Percentiles rank a stretch among this genome's conserved stretches.
Evolutionary conservation across 768 basidiomycete genomes (phyloP).

Genomic region (Russula brevipes): DNA sequence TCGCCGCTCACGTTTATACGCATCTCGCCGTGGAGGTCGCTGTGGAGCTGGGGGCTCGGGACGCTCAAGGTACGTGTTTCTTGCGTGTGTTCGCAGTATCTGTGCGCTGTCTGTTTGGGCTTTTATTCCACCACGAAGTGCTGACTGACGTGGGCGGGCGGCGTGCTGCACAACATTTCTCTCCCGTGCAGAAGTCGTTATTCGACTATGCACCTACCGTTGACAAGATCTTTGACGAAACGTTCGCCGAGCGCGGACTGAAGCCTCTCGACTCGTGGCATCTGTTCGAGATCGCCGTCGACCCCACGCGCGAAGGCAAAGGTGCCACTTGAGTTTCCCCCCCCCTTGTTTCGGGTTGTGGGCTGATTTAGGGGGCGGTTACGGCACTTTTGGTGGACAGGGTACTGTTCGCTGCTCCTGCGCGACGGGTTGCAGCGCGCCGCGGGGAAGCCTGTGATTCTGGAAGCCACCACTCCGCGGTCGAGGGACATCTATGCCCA

Average conservation of each 20-base stretch:
- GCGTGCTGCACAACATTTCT: no score
- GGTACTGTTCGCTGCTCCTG: slow-evolving; percentile 24
- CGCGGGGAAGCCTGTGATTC: slow-evolving; percentile 20
- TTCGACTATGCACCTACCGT: slow-evolving; percentile 17
- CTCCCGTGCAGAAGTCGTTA: not conserved
- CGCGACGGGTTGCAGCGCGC: slow-evolving; percentile 24
- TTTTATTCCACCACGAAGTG: no score
- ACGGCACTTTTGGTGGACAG: not conserved
- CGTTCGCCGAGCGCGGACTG: slow-evolving; percentile 17
- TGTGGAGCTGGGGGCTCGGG: slow-evolving; percentile 22
- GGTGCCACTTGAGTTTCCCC: not conserved
- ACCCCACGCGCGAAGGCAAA: slow-evolving; percentile 23
- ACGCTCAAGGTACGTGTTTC: slow-evolving; percentile 16
- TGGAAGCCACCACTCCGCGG: slow-evolving; percentile 25
- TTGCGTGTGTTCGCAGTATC: no score
- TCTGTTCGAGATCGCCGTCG: slow-evolving; percentile 20
- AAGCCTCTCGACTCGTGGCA: slow-evolving; percentile 24
- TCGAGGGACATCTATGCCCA: slow-evolving; percentile 26
- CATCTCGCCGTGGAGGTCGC: slow-evolving; percentile 16
- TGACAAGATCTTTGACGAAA: slow-evolving; percentile 13
- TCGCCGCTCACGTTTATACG: slow-evolving; percentile 16
- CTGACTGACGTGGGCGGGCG: no score
- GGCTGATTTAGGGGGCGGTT: no score
- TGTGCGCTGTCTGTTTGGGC: no score
- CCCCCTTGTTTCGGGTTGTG: no score